Percentiles rank a stretch among this genome's conserved stretches.
phyloP scores from a whole-genome alignment of 164 flowering plant species.

The Akebia trifoliata region DNA sequence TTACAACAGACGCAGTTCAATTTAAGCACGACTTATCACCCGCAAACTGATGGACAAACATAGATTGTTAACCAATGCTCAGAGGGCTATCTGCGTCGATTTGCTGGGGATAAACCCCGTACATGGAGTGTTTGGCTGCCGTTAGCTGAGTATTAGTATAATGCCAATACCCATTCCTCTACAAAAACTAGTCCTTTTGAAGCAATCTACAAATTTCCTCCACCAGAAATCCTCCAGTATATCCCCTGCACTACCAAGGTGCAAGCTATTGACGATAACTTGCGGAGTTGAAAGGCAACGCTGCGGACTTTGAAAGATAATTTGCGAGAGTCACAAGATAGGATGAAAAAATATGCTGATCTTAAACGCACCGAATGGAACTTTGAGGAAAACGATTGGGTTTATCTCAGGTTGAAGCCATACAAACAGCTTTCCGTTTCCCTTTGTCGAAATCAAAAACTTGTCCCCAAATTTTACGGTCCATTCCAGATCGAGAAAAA shows the following conservation, averaged over 20 bases:
- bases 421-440: neutral
- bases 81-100: neutral
- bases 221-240: neutral
- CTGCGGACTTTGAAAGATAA: neutral
- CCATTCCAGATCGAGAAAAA: neutral
- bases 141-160: neutral
- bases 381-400: neutral
- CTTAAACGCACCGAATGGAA: neutral
- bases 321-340: neutral
- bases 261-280: neutral
- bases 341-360: neutral
- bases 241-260: neutral
- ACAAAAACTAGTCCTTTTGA: neutral
- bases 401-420: neutral
- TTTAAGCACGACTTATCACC: neutral
- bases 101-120: neutral
- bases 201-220: neutral
- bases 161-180: neutral
- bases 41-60: neutral
- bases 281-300: neutral
- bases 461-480: neutral
- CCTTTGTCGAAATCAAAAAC: neutral
- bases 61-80: neutral
- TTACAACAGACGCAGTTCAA: neutral
- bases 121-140: neutral